These are phyloP conservation scores for Paxillus ammoniavirescens DNA, from an alignment of 768 basidiomycete species.

Conservation along the genomic window DNA sequence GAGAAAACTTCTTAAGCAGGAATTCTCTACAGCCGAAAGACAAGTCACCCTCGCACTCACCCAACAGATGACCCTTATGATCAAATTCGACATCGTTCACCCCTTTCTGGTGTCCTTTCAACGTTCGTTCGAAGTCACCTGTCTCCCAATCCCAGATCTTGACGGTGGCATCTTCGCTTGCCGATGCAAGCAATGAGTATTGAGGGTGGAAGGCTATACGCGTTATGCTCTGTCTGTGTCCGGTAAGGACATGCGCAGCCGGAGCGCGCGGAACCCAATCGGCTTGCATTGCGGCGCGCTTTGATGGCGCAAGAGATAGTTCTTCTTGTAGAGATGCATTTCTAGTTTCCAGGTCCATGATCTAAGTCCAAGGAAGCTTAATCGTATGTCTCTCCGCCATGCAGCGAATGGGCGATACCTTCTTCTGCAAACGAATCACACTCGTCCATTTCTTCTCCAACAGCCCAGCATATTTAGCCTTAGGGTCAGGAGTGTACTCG, in stretches of 20 bases:
- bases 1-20: slow-evolving; percentile 1
- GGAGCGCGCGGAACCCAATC: slow-evolving; percentile 91
- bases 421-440: slow-evolving; percentile 93
- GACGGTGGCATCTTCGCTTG: slow-evolving; percentile 85
- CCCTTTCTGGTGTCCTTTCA: slow-evolving; percentile 90
- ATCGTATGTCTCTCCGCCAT: slow-evolving; percentile 5
- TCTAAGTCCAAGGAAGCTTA: slow-evolving; percentile 44
- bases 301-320: slow-evolving; percentile 46
- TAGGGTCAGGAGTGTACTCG: slow-evolving; percentile 79
- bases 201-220: slow-evolving; percentile 84
- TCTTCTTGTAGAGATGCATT: slow-evolving; percentile 79
- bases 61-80: slow-evolving; percentile 77
- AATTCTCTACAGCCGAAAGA: neutral
- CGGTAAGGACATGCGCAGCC: slow-evolving; percentile 72
- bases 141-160: slow-evolving; percentile 98
- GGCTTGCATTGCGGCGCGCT: slow-evolving; percentile 57
- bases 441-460: slow-evolving; percentile 99
- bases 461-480: slow-evolving; percentile 81
- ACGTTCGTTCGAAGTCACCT: slow-evolving; percentile 87
- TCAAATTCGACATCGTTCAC: slow-evolving; percentile 89
- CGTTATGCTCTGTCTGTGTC: slow-evolving; percentile 76
- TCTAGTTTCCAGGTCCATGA: slow-evolving; percentile 91
- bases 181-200: slow-evolving; percentile 79
- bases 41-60: slow-evolving; percentile 39
- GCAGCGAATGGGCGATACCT: slow-evolving; percentile 46